Evolutionary conservation across 257 asterid species (phyloP).

Genomic region (Ocimum tenuiflorum): DNA sequence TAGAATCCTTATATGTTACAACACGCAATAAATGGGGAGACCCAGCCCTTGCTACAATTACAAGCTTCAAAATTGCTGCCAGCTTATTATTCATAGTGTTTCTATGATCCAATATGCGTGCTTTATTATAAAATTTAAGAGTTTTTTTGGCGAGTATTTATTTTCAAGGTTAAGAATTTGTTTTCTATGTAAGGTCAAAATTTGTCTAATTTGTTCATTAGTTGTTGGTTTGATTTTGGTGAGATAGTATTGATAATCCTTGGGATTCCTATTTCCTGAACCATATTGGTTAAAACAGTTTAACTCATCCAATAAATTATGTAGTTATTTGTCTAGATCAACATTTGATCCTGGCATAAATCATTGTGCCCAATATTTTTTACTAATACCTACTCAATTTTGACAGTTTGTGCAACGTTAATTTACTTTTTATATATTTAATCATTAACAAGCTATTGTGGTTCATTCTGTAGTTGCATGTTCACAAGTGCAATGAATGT

Average conservation of each 20-base stretch:
- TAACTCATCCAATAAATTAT: background rate
- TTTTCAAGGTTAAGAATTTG: background rate
- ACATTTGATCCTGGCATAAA: background rate
- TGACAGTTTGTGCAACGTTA: no score
- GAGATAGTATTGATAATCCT: background rate
- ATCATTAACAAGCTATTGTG: conserved; percentile 6
- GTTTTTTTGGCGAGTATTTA: no score
- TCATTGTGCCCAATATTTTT: no score
- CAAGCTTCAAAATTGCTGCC: no score
- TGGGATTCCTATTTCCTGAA: background rate
- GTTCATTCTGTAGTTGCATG: conserved; percentile 52
- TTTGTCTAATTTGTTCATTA: background rate
- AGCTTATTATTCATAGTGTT: no score
- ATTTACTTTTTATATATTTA: background rate
- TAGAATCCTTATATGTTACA: no score
- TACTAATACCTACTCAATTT: no score
- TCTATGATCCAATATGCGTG: no score
- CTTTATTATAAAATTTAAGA: no score
- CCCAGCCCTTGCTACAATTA: no score
- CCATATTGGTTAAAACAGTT: background rate
- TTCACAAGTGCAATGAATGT: conserved; percentile 83
- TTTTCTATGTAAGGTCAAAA: background rate
- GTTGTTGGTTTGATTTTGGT: background rate
- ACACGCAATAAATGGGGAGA: no score
- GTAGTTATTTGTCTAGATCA: background rate